Evolutionary conservation across 768 basidiomycete species (phyloP), one percentile per base, ranked within the genome.

Genomic region (Suillus lakei): DNA sequence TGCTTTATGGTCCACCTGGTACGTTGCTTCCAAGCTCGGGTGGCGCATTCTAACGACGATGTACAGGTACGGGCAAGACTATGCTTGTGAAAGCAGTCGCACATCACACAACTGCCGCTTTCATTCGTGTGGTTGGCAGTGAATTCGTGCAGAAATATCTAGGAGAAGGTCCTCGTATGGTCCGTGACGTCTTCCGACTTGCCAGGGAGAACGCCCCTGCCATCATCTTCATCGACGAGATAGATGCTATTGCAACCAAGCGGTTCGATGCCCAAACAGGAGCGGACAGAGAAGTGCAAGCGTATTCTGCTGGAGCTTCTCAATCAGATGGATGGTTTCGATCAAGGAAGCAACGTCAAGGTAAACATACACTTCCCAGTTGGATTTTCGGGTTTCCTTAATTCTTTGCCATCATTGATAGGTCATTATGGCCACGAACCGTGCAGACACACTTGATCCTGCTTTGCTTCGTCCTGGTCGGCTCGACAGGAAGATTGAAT

Each of bases 21-120:
- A 73, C 58, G 84, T 71, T 16, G 32, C 36, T 60, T 5, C 16
- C 46, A 60, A 2, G 21, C 10, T 7, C 59, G 53, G 18, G 36
- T 48, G 5, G 32, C 48, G 5, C 32, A 8, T 61, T 15, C 66
- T 69, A 46, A 73, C 63, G 46, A 53, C 13, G 28, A 28, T 56
- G 21, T 54, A n/a, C 62, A 96, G 97, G 98, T 67, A 99, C 98
- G 3, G 98, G 98, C 34, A 99, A 99, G 83, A 99, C 98, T 3
- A 98, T 99, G 96, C 83, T 99, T 67, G 98, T 99, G 60, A 99
- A 99, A 78, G 98, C 98, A n/a, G 98, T 99, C 32, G 98, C 98
- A 28, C 91, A 96, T 75, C 94, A 98, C 76, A 99, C 98, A 43
- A 96, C 95, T 2, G 98, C 98, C 9, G 84, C 95, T 15, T 99